Percentiles rank a stretch among this genome's conserved stretches.
Conservation (phyloP, 108 stramenopile genomes). For the Cyclotella kingstonii region DNA sequence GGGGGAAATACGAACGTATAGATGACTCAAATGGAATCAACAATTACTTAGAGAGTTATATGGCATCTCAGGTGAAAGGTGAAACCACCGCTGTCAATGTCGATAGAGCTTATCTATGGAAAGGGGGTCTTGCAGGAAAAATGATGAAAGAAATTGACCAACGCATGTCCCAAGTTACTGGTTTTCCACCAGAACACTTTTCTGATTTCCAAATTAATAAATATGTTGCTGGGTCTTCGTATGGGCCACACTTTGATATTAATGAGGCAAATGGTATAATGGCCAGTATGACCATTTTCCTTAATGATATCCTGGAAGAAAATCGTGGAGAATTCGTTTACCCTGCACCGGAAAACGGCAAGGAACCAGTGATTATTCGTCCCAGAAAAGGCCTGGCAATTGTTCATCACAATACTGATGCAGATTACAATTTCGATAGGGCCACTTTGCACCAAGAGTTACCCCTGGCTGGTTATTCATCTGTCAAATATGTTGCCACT, state of each 20-base stretch:
- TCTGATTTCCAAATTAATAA: slow-evolving; percentile 79
- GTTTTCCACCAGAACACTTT: slow-evolving; percentile 73
- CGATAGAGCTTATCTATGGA: slow-evolving; percentile 74
- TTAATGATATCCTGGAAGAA: slow-evolving; percentile 51
- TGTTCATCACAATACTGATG: slow-evolving; percentile 85
- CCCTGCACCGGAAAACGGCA: slow-evolving; percentile 46
- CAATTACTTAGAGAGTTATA: slow-evolving; percentile 56
- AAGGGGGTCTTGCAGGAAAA: slow-evolving; percentile 62
- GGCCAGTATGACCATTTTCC: slow-evolving; percentile 79
- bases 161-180: slow-evolving; percentile 87
- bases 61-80: slow-evolving; percentile 34
- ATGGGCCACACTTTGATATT: slow-evolving; percentile 66
- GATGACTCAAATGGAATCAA: slow-evolving; percentile 26
- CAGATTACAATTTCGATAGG: slow-evolving; percentile 61
- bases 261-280: slow-evolving; percentile 55
- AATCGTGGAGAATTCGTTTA: slow-evolving; percentile 62
- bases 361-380: slow-evolving; percentile 56
- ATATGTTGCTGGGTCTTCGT: slow-evolving; percentile 51
- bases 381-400: slow-evolving; percentile 79
- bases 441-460: slow-evolving; percentile 69
- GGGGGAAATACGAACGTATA: slow-evolving; percentile 39
- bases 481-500: slow-evolving; percentile 72
- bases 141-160: slow-evolving; percentile 74
- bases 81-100: slow-evolving; percentile 41
- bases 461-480: slow-evolving; percentile 14